phyloP scores from a whole-genome alignment of 148 eudicot species.

The Fagopyrum homotropicum region DNA sequence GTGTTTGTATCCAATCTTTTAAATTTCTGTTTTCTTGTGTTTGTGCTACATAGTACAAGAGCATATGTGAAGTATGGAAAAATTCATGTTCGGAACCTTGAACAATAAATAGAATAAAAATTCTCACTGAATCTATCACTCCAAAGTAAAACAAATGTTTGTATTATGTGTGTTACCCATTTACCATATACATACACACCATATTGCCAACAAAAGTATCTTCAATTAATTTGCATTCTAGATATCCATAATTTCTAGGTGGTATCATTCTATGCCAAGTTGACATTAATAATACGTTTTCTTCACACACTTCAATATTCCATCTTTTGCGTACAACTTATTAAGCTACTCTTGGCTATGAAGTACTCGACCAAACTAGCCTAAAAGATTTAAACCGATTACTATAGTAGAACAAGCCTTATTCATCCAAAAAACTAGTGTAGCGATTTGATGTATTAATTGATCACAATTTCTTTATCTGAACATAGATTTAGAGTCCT shows the following conservation, averaged over 20 bases:
- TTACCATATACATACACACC: conserved; percentile 12
- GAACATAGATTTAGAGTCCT: background rate
- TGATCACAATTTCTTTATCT: background rate
- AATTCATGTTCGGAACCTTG: background rate
- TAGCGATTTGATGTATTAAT: background rate
- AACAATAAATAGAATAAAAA: background rate
- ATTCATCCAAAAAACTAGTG: background rate
- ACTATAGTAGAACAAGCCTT: background rate
- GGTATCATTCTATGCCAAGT: background rate
- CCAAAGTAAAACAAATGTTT: background rate
- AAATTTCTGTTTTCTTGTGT: too few relatives aligned
- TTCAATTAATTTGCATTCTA: background rate
- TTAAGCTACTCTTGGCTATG: background rate
- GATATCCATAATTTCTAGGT: background rate
- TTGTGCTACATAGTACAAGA: background rate
- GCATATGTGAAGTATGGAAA: background rate
- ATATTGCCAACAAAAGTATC: background rate
- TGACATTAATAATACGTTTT: background rate
- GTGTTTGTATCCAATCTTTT: too few relatives aligned
- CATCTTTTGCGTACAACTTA: background rate
- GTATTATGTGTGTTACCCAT: background rate
- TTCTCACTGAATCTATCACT: background rate
- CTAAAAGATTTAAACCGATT: background rate
- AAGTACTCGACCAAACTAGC: background rate
- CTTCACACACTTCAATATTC: background rate